phyloP scores from a whole-genome alignment of 2,329 filamentous ascomycete species.

The Fusarium sp. region DNA sequence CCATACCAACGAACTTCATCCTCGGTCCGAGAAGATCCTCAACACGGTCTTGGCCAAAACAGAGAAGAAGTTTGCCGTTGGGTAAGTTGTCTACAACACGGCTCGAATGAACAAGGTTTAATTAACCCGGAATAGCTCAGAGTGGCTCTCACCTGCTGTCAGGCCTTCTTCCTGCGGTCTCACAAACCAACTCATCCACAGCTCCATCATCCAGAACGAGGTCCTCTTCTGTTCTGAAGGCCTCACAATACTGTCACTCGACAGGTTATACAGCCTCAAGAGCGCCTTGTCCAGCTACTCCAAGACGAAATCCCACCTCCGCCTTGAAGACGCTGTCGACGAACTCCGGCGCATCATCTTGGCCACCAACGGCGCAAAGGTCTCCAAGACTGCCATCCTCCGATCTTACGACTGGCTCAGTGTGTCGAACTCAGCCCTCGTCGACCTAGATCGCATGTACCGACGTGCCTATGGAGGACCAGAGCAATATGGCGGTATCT shows the following conservation, averaged over 20 bases:
- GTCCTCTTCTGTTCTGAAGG: conserved; percentile 72
- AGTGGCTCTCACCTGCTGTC: conserved; percentile 62
- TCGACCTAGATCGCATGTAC: conserved; percentile 71
- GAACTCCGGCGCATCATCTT: conserved; percentile 73
- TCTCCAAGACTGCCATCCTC: conserved; percentile 66
- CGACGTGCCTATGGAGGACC: conserved; percentile 68
- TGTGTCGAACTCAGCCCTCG: conserved; percentile 64
- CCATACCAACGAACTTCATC: conserved; percentile 62
- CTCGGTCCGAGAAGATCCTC: conserved; percentile 64
- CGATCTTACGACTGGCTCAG: conserved; percentile 72
- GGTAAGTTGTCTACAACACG: conserved; percentile 48
- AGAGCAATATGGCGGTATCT: conserved; percentile 63
- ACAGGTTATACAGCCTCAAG: conserved; percentile 76
- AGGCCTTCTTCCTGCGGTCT: conserved; percentile 62
- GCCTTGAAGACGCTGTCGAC: conserved; percentile 74
- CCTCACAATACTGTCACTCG: conserved; percentile 71
- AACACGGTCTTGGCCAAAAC: conserved; percentile 66
- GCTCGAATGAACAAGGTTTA: not conserved
- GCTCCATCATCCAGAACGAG: conserved; percentile 72
- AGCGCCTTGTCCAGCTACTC: conserved; percentile 71
- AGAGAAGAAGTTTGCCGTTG: conserved; percentile 61
- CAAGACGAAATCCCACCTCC: conserved; percentile 58
- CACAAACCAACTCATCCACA: conserved; percentile 66
- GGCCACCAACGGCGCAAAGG: conserved; percentile 64
- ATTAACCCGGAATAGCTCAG: conserved; percentile 51